Base-by-base conservation (phyloP, 1,139 yeast species). In the Kurtzmaniella quercitrusa region DNA sequence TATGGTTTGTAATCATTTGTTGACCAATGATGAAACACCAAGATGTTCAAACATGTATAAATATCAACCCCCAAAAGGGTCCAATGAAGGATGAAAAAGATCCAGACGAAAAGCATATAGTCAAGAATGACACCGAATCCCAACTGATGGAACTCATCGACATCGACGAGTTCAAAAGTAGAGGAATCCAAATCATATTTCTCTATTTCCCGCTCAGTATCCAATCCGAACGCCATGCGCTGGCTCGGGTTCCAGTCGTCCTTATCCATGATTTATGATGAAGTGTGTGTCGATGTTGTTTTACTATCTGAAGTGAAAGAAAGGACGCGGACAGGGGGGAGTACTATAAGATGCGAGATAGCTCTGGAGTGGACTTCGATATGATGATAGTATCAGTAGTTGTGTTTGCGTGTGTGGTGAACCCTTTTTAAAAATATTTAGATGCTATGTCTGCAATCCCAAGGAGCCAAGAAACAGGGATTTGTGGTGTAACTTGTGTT, bases 1-100 rank as follows among this genome's bases (percentile, higher is more conserved):
- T 80, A 47, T 74, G 86, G 57, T 76, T 77, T 56, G 65, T 81
- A 46, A 71, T 76, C 65, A 57, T 67, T 61, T 12, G 78, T 68
- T 3, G 85, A 78, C 96, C 96, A 88, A 43, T 78, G 71, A 54
- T 85, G 80, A 61, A 83, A 83, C 2, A 86, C 94, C 50, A 88
- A 68, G 42, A 88, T 76, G 50, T 79, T 82, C 45, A 88, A 66
- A 57, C 94, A 82, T 0, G 96, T 87, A 63, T 87, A 88, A 19
- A 88, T 71, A 65, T 88, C 97, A 3, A 86, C 75, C 1, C 74
- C 88, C 39, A 85, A 67, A 43, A 86, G 76, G 0, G 80, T 79
- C 45, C 79, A 55, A 33, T 83, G 76, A 44, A 87, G 63, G 14
- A 78, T 37, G 18, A 83, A 63, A 42, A 78, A 60, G 3, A 75